phyloP scores from a whole-genome alignment of 164 flowering plant species.

The Amborella trichopoda region DNA sequence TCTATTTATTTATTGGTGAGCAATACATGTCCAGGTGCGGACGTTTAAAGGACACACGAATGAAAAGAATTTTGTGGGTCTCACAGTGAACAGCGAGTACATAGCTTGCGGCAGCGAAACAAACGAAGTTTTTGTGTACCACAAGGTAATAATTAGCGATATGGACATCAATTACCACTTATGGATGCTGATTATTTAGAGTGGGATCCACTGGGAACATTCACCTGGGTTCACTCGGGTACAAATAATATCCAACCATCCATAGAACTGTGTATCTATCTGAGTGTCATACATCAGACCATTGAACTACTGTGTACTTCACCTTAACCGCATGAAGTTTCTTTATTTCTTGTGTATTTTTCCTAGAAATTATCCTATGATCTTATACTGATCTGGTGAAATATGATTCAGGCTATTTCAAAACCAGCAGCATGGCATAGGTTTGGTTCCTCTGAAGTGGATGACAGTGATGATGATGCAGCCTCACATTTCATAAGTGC shows the following conservation, averaged over 20 bases:
- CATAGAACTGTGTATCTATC: too few species aligned
- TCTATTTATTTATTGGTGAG: too few species aligned
- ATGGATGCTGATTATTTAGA: too few species aligned
- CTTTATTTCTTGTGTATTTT: neutral
- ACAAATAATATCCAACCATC: too few species aligned
- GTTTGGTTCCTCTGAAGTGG: slow-evolving; percentile 60
- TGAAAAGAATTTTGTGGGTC: slow-evolving; percentile 96
- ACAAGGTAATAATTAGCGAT: slow-evolving; percentile 54
- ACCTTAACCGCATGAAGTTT: neutral
- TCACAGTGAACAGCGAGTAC: slow-evolving; percentile 77
- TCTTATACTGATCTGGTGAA: too few species aligned
- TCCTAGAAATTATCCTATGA: neutral
- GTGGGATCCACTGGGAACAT: too few species aligned
- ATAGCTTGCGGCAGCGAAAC: slow-evolving; percentile 97
- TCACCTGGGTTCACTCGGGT: too few species aligned
- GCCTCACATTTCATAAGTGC: slow-evolving; percentile 87
- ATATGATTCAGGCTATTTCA: slow-evolving; percentile 93
- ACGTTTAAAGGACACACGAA: slow-evolving; percentile 86
- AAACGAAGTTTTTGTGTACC: slow-evolving; percentile 90
- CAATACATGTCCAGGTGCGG: slow-evolving; percentile 51
- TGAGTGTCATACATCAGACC: too few species aligned
- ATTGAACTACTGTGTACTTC: neutral
- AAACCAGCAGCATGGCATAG: slow-evolving; percentile 80
- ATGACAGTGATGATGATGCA: slow-evolving; percentile 62
- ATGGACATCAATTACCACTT: neutral